Conservation (phyloP, 2,329 filamentous ascomycete species). For the Venturia effusa region DNA sequence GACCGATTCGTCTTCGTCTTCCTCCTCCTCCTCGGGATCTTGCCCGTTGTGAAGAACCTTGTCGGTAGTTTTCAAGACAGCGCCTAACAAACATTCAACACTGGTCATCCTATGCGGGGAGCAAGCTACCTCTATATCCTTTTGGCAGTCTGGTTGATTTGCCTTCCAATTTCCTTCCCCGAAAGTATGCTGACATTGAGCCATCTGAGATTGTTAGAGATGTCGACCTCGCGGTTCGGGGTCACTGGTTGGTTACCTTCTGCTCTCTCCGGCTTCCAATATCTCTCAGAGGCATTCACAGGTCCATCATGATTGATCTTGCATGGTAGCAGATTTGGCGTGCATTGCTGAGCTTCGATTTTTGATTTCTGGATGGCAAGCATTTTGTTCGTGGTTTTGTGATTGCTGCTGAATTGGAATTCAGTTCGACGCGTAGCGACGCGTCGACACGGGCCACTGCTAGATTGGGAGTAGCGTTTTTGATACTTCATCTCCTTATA, state of each 20-base stretch:
- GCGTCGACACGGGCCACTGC: not conserved
- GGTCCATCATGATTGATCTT: conserved; percentile 68
- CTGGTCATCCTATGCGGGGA: not conserved
- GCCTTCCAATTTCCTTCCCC: conserved; percentile 69
- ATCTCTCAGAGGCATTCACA: conserved; percentile 50
- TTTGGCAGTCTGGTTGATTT: conserved; percentile 55
- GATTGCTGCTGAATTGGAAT: not conserved
- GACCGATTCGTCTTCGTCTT: conserved; percentile 14
- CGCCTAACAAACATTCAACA: conserved; percentile 9
- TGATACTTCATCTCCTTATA: too few relatives aligned
- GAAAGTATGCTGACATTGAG: conserved; percentile 54
- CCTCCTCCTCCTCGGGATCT: conserved; percentile 16
- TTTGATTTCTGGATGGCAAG: conserved; percentile 29
- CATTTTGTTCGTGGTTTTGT: conserved; percentile 23
- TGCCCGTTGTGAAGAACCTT: conserved; percentile 16
- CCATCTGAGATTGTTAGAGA: conserved; percentile 17
- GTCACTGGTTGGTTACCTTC: conserved; percentile 23
- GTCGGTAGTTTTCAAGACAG: conserved; percentile 21
- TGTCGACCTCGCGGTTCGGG: conserved; percentile 16
- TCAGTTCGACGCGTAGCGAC: not conserved
- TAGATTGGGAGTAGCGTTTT: not conserved
- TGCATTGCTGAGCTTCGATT: conserved; percentile 29
- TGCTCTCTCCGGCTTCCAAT: conserved; percentile 55
- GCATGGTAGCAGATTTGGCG: conserved; percentile 68
- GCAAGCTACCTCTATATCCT: conserved; percentile 49